phyloP scores from a whole-genome alignment of 305 asterid genomes.

The Plantago lanceolata region DNA sequence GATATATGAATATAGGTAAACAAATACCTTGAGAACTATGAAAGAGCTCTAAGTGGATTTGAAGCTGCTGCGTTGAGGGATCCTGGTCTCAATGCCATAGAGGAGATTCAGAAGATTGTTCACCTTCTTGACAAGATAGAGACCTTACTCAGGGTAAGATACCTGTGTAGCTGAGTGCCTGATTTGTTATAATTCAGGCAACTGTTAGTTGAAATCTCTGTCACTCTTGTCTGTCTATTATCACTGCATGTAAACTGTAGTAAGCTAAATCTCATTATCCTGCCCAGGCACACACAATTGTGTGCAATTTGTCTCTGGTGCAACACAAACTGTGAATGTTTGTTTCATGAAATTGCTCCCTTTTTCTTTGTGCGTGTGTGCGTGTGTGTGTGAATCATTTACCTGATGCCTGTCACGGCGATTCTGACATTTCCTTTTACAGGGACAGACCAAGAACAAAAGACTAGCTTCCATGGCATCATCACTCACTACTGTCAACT shows the following conservation, averaged over 20 bases:
- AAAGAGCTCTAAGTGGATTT: constrained; percentile 93
- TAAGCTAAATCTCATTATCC: too few species aligned
- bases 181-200: constrained; percentile 7
- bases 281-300: too few species aligned
- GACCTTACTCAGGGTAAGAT: constrained; percentile 58
- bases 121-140: constrained; percentile 72
- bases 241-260: neutral
- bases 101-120: constrained; percentile 64
- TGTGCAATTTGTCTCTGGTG: too few species aligned
- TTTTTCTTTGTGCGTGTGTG: neutral
- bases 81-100: constrained; percentile 74
- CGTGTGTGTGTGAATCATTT: neutral
- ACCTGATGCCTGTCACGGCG: constrained; percentile 5
- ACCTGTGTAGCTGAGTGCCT: constrained; percentile 13
- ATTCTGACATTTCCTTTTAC: constrained; percentile 28
- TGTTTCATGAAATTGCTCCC: neutral
- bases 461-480: constrained; percentile 65
- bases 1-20: constrained; percentile 47
- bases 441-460: constrained; percentile 71
- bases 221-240: neutral
- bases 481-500: constrained; percentile 51
- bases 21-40: constrained; percentile 87
- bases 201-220: neutral
- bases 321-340: neutral
- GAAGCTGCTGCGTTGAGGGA: constrained; percentile 93